A percentile compares a stretch with the other conserved stretches of the same genome.
Evolutionary conservation across 2,329 filamentous ascomycete genomes (phyloP).

Genomic region (Penicillium sp.): DNA sequence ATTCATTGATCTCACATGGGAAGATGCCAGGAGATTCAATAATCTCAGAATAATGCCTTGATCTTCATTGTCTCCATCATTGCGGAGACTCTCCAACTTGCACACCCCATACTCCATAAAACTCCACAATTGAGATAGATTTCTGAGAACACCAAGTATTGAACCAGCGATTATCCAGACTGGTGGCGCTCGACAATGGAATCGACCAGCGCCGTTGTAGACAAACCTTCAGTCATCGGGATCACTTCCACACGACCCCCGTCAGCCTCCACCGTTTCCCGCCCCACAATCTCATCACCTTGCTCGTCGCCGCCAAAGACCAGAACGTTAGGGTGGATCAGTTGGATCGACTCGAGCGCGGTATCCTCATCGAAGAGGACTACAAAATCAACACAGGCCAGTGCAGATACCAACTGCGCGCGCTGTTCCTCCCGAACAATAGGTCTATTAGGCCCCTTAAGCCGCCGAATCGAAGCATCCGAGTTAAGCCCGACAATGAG

Average conservation of each 20-base stretch:
- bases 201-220: not conserved
- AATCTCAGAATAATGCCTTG: not conserved
- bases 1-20: no score
- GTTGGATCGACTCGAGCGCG: not conserved
- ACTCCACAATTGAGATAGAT: not conserved
- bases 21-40: constrained; percentile 8
- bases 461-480: not conserved
- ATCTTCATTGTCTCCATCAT: not conserved
- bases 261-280: not conserved
- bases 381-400: not conserved
- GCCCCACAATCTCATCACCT: not conserved
- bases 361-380: not conserved
- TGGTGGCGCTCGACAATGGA: not conserved
- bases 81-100: not conserved
- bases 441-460: not conserved
- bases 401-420: not conserved
- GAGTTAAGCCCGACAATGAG: not conserved
- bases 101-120: not conserved
- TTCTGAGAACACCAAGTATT: not conserved
- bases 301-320: not conserved
- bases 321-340: not conserved
- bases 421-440: not conserved
- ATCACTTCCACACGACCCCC: not conserved
- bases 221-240: not conserved
- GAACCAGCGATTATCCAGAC: not conserved